Evolutionary conservation across 176 grass and related monocot species (phyloP), one percentile per base, ranked within the genome.

Genomic region (Tillandsia leiboldiana): DNA sequence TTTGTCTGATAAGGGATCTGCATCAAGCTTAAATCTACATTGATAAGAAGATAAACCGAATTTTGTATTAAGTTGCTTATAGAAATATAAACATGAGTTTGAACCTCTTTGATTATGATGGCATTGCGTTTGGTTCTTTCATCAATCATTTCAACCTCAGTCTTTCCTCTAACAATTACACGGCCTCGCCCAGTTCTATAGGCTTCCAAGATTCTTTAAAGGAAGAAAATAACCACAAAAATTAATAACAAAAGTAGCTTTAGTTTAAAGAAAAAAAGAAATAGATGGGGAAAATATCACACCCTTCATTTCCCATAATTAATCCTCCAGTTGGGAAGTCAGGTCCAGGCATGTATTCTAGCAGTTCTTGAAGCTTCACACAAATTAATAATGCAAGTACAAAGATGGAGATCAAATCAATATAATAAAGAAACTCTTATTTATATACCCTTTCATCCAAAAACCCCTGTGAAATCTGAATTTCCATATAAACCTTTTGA

Each of bases 1-100:
- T 97, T 97, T 20, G 84, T 83, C 59, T 97, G 93, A 52, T 97
- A 97, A n/a, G 93, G 93, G 67, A 97, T 63, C 93, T 97, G 84
- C 61, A 57, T 47, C 11, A 71, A 83, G 65, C 66, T 51, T 61
- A 72, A 87, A 73, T 77, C 53, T 48, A 52, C 70, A 20, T 24
- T 28, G 26, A 79, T 52, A 6, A 82, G 70, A 67, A 72, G 12
- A 42, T 42, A 42, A 42, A 76, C 3, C 26, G 5, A 64, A 8
- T 17, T 20, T 20, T 59, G 8, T 61, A 77, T 29, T 6, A 14
- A 11, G 42, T 27, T 26, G 69, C 28, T 10, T 52, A 47, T 11
- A 47, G 13, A 66, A 53, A 1, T 9, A 50, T 14, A 54, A 72
- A 70, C 54, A 51, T 53, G 52, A 27, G 81, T 54, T 22, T 29